Evolutionary conservation across 1,284 basidiomycete genomes (phyloP), one percentile per base, ranked within the genome.

Genomic region (Fomitiporia mediterranea): DNA sequence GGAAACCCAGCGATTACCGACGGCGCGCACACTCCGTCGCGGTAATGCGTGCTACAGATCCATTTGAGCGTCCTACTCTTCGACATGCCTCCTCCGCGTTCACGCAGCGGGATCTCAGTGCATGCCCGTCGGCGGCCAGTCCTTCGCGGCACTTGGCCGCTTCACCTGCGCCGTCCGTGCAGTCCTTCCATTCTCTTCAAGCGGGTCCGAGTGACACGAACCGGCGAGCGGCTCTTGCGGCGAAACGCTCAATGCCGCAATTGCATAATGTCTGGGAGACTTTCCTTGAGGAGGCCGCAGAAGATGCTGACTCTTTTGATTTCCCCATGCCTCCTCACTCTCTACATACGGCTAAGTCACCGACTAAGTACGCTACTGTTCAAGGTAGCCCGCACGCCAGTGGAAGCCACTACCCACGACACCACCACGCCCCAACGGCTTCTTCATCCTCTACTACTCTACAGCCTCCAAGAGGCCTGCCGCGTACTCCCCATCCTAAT

Each of bases 231-330:
- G 39, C 48, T 17, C 23, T 59, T 7, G 38, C 30, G 35, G 17
- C 52, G 13, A 59, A 59, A 43, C 54, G 57, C 17, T 59, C 57
- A 19, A 21, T 59, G 49, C 57, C 57, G 25, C 53, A 55, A 32
- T 50, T 59, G 37, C 47, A 55, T 40, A 55, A 55, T 21, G 35
- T 59, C 9, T 55, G 57, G 57, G 57, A 59, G 28, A 39, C 44
- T 39, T 59, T 55, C 43, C 48, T 59, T 15, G 53, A 55, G 34
- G 57, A 59, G 47, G 34, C 53, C 15, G 40, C 53, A 19, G 53
- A 59, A 23, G 48, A 55, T 30, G 48, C 42, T 23, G 34, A 43
- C 4, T 56, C 49, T 11, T 51, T 40, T 25, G 40, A 19, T 23
- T 53, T 40, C 21, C 43, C 43, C 8, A 35, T 44, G 28, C 43